Evolutionary conservation across 2,329 filamentous ascomycete genomes (phyloP).

Genomic region (Trichoderma koningiopsis): DNA sequence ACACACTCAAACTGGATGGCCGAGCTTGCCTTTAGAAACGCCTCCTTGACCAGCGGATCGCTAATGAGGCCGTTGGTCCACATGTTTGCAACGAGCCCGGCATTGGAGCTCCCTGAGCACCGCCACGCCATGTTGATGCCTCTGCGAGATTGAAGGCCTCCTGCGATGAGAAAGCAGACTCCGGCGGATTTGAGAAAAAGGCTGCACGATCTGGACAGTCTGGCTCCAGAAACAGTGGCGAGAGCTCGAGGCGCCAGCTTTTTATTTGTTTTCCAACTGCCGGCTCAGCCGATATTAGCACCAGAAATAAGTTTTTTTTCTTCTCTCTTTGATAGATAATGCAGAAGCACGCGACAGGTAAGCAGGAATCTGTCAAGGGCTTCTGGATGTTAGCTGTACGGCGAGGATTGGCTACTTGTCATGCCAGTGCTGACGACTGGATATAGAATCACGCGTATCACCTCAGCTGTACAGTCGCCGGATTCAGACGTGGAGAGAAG

Average conservation of each 20-base stretch:
- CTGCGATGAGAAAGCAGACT: constrained; percentile 1
- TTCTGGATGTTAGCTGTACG: not conserved
- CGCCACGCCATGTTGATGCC: constrained; percentile 79
- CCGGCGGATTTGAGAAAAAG: not conserved
- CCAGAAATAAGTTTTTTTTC: not conserved
- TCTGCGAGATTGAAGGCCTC: constrained; percentile 3
- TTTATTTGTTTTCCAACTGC: not conserved
- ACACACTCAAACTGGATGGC: not conserved
- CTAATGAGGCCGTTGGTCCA: constrained; percentile 71
- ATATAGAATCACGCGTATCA: not conserved
- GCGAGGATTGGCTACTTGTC: not conserved
- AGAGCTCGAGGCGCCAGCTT: constrained; percentile 12
- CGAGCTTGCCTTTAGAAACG: constrained; percentile 68
- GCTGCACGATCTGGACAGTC: not conserved
- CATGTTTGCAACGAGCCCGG: constrained; percentile 77
- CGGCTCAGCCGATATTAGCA: not conserved
- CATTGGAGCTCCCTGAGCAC: constrained; percentile 74
- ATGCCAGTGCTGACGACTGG: not conserved
- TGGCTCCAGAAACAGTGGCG: not conserved
- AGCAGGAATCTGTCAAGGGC: not conserved
- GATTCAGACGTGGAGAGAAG: not conserved
- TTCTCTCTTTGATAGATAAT: not conserved
- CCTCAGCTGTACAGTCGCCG: not conserved
- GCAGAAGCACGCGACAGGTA: not conserved
- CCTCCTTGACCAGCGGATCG: constrained; percentile 70